These are phyloP conservation scores for Penicillium brasilianum DNA, from an alignment of 2,329 filamentous ascomycete species.

Conservation along the genomic window DNA sequence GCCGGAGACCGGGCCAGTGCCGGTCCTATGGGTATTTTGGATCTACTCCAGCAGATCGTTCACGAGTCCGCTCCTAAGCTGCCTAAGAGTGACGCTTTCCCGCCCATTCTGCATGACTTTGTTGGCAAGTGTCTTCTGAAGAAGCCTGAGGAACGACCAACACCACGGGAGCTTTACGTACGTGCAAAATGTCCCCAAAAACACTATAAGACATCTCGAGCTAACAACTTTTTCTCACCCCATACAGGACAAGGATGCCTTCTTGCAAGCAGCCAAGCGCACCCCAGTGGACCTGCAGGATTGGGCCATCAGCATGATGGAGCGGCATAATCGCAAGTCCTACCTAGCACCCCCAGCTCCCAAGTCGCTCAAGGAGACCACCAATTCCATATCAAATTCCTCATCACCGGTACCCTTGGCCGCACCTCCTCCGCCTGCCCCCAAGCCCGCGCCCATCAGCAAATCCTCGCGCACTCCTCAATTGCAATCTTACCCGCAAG, in stretches of 20 bases:
- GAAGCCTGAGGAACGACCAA: conserved; percentile 84
- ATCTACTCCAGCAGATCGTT: conserved; percentile 95
- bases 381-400: conserved; percentile 45
- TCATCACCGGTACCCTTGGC: conserved; percentile 45
- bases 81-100: conserved; percentile 97
- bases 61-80: conserved; percentile 92
- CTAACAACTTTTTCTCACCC: conserved; percentile 22
- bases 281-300: conserved; percentile 92
- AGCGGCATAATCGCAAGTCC: conserved; percentile 92
- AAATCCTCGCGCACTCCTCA: conserved; percentile 30
- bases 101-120: conserved; percentile 92
- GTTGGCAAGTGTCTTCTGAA: conserved; percentile 95
- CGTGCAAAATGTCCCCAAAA: conserved; percentile 42
- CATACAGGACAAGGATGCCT: conserved; percentile 81
- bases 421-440: conserved; percentile 39
- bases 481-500: conserved; percentile 25
- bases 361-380: conserved; percentile 67
- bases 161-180: conserved; percentile 91
- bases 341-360: conserved; percentile 84
- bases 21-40: conserved; percentile 88
- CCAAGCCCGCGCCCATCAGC: conserved; percentile 43
- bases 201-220: no score
- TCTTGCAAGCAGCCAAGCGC: conserved; percentile 93
- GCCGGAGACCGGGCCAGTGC: conserved; percentile 69
- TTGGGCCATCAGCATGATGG: conserved; percentile 94